Evolutionary conservation across 257 asterid species (phyloP), one percentile per base, ranked within the genome.

Genomic region (Jacaranda copaia): DNA sequence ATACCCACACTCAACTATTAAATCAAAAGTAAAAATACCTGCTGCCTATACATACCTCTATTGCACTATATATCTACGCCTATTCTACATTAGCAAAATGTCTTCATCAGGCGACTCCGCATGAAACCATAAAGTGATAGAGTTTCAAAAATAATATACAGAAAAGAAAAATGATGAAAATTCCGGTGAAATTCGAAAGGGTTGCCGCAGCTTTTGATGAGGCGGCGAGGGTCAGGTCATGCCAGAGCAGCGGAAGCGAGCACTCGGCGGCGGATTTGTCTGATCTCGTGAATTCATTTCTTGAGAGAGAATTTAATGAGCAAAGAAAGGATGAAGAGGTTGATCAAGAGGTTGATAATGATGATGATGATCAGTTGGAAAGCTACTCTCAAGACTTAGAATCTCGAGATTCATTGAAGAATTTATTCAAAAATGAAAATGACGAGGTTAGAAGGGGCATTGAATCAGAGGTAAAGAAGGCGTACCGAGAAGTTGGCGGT

Each of bases 171-270:
- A 87, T 84, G 96, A 83, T 75, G 73, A 86, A 70, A 16, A 81
- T 85, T 51, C 89, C 90, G 45, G 86, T 81, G 80, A 87, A 65
- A 66, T 90, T 90, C 85, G 77, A 84, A 36, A 77, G 94, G 70
- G 78, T 88, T 14, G 92, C 88, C 4, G 97, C 85, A 7, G 94
- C 86, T 0, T 93, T 94, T 75, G 87, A 89, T 53, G 91, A 89
- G 82, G 91, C 80, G 84, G 88, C 88, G 16, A 78, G 79, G 62
- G 79, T 40, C 1, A 73, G 87, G 80, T 77, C 88, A 1, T 86
- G 81, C 76, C 92, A 86, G 70, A 90, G 94, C 87, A 94, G 97
- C 88, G 97, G 97, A 52, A 90, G 97, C 87, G 97, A 93, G 69
- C 88, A 93, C 81, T 91, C 97, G 1, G 82, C 87, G 40, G 92